Evolutionary conservation across 108 stramenopile genomes (phyloP), one percentile per base, ranked within the genome.

Genomic region (Thalassiosira profunda): DNA sequence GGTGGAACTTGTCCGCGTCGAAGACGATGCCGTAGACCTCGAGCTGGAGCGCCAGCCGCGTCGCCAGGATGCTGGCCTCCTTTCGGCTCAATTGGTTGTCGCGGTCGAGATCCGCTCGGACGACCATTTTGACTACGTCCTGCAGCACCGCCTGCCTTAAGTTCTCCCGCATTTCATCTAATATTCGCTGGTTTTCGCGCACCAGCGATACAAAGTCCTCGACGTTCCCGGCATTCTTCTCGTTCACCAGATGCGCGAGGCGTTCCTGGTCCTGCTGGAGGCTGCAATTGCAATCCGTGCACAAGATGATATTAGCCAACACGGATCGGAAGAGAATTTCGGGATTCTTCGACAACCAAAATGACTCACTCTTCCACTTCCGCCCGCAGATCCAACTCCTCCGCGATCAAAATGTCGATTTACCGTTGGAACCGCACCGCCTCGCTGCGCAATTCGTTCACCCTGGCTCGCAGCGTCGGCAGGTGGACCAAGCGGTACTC

Each of bases 361-460:
- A n/a, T n/a, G n/a, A 53, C 51, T 58, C 44, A 71, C 70, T 60
- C 42, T 5, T 71, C 40, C 31, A 52, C 70, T 29, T 71, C 70
- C 42, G 70, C 59, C 45, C 30, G 28, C n/a, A 71, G 40, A 36
- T 20, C 15, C 21, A 53, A 58, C 6, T 61, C 44, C 37, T 71
- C 59, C 29, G 37, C 35, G 2, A 52, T 18, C 26, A 71, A 48
- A 15, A 42, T 33, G 5, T 67, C 65, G 14, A 75, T 66, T 36
- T 67, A 58, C 14, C 28, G 15, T 31, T 52, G 43, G 11, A 75
- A 54, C 0, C 23, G 42, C 48, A 37, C 43, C 6, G 74, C 65
- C 6, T 54, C 57, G 7, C 46, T 44, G 17, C 36, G 45, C 42
- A 75, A 42, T 34, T 29, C 46, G 31, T 75, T 62, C 51, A 61